Evolutionary conservation across 2,329 filamentous ascomycete species (phyloP).

Genomic region (Arthrobotrys entomopaga): DNA sequence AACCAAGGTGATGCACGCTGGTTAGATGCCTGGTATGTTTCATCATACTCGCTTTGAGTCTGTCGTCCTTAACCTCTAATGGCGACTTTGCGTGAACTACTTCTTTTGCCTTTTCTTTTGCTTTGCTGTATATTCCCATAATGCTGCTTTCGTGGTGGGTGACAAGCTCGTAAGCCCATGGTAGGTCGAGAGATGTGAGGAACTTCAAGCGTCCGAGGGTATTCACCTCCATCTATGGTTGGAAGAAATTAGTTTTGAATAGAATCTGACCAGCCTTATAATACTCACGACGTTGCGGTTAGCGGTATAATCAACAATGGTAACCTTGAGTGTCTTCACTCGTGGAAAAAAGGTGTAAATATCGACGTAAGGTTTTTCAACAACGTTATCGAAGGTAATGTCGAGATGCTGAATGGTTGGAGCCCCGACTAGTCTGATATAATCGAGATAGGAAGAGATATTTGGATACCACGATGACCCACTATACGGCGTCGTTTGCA

Average conservation of each 20-base stretch:
- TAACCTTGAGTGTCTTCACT: conserved; percentile 10
- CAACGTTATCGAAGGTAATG: conserved; percentile 2
- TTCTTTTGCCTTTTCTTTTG: conserved; percentile 36
- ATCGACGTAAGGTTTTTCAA: conserved; percentile 16
- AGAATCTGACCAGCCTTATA: neutral
- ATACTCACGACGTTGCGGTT: neutral
- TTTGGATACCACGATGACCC: neutral
- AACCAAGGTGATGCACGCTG: conserved; percentile 1
- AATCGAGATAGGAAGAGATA: neutral
- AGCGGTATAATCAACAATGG: neutral
- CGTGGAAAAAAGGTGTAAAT: conserved; percentile 20
- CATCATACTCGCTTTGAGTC: conserved; percentile 17
- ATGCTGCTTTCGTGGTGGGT: neutral
- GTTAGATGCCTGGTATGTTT: conserved; percentile 20
- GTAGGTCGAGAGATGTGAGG: conserved; percentile 19
- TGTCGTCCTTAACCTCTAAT: conserved; percentile 12
- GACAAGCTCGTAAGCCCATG: conserved; percentile 28
- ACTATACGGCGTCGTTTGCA: conserved; percentile 1
- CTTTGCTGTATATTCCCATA: conserved; percentile 34
- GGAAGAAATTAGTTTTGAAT: neutral
- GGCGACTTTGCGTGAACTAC: conserved; percentile 24
- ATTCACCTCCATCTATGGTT: conserved; percentile 17
- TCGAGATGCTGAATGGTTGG: neutral
- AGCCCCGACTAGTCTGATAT: conserved; percentile 7
- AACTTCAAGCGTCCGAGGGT: conserved; percentile 22